Base-by-base conservation (phyloP, 2,329 filamentous ascomycete species). In the Apiospora malaysiana region DNA sequence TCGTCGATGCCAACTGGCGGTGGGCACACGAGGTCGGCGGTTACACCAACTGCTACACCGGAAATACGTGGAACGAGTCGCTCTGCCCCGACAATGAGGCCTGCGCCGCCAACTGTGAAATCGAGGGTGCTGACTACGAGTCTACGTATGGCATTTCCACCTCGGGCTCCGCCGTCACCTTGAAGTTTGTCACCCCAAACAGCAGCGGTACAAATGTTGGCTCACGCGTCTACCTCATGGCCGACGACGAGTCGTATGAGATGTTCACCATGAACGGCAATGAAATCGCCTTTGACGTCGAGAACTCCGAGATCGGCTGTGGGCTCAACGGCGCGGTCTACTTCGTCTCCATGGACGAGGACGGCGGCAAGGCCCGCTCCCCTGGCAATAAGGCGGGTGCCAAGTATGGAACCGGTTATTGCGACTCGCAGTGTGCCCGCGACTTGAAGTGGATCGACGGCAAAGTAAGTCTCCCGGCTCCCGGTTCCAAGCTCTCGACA, bases 251-350 rank as follows among this genome's bases (percentile, higher is more conserved):
- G 71, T 84, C 83, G 66, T 90, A 90, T 77, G 78, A 89, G 78
- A 82, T 85, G 73, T 86, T 90, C 80, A 83, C 87, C 71, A 80
- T 90, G 70, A 83, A 86, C 71, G 87, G 87, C 79, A 83, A 87
- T 75, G 89, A 91, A 76, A 86, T 91, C 78, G 87, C 86, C 42
- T 90, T 91, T 72, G 88, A 90, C 68, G 88, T 91, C 18, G 89
- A 91, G 77, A 85, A 89, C 56, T 89, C 87, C 47, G 84, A 86
- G 72, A 82, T 91, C 25, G 73, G 71, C 59, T 91, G 89, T 74
- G 90, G 90, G 69, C 79, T 91, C 70, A 91, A 91, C 78, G 89
- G 89, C 69, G 88, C 89, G 43, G 78, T 91, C 27, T 90, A 91
- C 77, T 83, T 86, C 45, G 82, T 84, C 47, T 80, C 83, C 76